Evolutionary conservation across 352 stramenopile species (phyloP).

Genomic region (Pythium chondricola): DNA sequence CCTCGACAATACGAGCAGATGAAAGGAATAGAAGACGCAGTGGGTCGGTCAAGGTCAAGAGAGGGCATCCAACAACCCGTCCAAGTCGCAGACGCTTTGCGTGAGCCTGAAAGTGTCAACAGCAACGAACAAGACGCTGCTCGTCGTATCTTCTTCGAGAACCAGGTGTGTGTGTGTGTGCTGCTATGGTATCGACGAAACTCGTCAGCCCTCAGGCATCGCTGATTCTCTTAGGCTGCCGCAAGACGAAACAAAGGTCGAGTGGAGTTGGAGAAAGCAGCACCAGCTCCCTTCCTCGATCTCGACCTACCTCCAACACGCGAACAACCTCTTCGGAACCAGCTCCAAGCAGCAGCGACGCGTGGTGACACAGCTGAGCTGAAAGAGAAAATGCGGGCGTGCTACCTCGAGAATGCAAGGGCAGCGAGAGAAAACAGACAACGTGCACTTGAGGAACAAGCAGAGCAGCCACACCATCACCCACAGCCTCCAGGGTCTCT

Average conservation of each 20-base stretch:
- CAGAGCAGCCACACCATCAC: background rate
- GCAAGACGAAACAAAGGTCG: slow-evolving; percentile 48
- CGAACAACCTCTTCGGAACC: background rate
- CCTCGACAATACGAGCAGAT: too few relatives aligned
- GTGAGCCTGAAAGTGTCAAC: too few relatives aligned
- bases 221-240: slow-evolving; percentile 44
- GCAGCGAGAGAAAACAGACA: slow-evolving; percentile 23
- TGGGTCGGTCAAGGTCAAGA: too few relatives aligned
- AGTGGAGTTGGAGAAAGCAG: slow-evolving; percentile 32
- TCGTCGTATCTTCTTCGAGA: slow-evolving; percentile 59
- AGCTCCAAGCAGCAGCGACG: background rate
- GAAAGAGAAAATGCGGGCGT: background rate
- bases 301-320: background rate
- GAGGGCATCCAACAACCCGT: too few relatives aligned
- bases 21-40: too few relatives aligned
- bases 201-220: too few relatives aligned
- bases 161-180: slow-evolving; percentile 36
- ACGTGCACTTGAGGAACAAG: slow-evolving; percentile 10
- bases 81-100: too few relatives aligned
- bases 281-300: slow-evolving; percentile 21
- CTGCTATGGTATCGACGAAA: too few relatives aligned
- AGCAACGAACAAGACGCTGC: slow-evolving; percentile 3
- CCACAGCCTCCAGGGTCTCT: background rate
- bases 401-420: slow-evolving; percentile 23
- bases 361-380: too few relatives aligned